Percentiles rank a stretch among this genome's conserved stretches.
phyloP scores from a whole-genome alignment of 345 rosid species.

The Linum tenue region DNA sequence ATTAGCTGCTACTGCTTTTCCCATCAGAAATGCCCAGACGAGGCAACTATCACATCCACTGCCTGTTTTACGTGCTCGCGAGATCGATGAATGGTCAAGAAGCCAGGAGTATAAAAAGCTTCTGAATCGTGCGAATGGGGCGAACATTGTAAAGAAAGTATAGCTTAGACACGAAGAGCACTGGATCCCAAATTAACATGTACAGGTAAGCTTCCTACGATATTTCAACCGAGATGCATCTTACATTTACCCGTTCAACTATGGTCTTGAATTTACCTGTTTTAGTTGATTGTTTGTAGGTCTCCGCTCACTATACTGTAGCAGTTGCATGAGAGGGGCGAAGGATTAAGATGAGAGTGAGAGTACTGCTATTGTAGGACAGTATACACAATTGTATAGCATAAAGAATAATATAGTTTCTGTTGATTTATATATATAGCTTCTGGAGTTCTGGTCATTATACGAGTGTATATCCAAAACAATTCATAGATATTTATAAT shows the following conservation, averaged over 20 bases:
- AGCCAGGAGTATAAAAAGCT: conserved; percentile 56
- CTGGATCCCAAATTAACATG: conserved; percentile 8
- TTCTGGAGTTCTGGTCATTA: too few species aligned
- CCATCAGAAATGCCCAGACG: conserved; percentile 82
- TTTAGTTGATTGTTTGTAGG: too few species aligned
- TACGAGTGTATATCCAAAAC: too few species aligned
- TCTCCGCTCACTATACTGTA: too few species aligned
- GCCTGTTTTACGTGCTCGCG: conserved; percentile 97
- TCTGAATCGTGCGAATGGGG: conserved; percentile 50
- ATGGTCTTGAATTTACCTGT: too few species aligned
- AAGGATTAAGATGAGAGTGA: not conserved
- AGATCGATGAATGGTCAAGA: conserved; percentile 92
- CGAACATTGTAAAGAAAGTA: conserved; percentile 22
- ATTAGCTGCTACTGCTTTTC: conserved; percentile 12
- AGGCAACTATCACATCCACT: conserved; percentile 87
- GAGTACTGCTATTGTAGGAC: too few species aligned
- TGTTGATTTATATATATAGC: too few species aligned
- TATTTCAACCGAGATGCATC: conserved; percentile 1
- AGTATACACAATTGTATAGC: too few species aligned
- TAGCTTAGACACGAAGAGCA: conserved; percentile 23
- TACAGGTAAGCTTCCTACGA: conserved; percentile 7
- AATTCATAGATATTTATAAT: too few species aligned
- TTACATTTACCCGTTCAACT: conserved; percentile 13
- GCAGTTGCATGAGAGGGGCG: too few species aligned
- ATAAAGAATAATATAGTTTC: too few species aligned